These are phyloP conservation scores for Fagus sylvatica DNA, from an alignment of 306 rosid genomes.

Conservation along the genomic window DNA sequence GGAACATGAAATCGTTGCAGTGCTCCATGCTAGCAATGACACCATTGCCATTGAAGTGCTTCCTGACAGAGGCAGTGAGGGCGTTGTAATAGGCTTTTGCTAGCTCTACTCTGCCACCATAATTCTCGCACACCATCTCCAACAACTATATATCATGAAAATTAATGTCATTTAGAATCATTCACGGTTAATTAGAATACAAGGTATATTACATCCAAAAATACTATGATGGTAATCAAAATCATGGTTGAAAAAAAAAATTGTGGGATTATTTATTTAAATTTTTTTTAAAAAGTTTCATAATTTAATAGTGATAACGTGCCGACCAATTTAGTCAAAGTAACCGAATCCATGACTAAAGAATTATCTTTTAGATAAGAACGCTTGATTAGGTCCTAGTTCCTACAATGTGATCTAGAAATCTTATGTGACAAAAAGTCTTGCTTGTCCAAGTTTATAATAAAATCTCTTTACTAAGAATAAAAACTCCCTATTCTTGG, in stretches of 20 bases:
- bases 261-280: no score
- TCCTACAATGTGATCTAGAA: neutral
- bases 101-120: slow-evolving; percentile 87
- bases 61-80: slow-evolving; percentile 68
- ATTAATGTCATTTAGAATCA: no score
- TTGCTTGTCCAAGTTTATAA: neutral
- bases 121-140: slow-evolving; percentile 87
- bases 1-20: slow-evolving; percentile 94
- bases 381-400: neutral
- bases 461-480: no score
- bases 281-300: no score
- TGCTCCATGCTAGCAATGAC: slow-evolving; percentile 99
- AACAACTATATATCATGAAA: slow-evolving; percentile 43
- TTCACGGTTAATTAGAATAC: neutral
- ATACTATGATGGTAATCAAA: no score
- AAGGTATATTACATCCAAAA: no score
- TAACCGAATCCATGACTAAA: neutral
- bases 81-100: slow-evolving; percentile 91
- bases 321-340: slow-evolving; percentile 40
- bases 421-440: neutral
- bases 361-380: neutral
- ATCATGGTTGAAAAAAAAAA: no score
- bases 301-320: slow-evolving; percentile 8
- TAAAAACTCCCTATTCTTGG: neutral
- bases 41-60: slow-evolving; percentile 88